Evolutionary conservation across 768 basidiomycete species (phyloP).

Genomic region (Cyathus striatus): DNA sequence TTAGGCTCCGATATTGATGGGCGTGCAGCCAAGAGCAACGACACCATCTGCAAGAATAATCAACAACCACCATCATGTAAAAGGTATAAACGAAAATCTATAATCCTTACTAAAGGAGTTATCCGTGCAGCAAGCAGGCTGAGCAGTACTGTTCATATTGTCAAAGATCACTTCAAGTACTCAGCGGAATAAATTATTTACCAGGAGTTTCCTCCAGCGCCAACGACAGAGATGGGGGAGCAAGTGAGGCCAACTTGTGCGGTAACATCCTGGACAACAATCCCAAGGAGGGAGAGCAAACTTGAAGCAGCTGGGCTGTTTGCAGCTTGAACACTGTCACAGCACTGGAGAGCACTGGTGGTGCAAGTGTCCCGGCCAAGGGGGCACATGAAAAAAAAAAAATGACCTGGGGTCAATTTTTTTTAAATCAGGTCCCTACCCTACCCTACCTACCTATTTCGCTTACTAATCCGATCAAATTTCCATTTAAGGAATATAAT

Average conservation of each 20-base stretch:
- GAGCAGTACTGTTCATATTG: constrained; percentile 7
- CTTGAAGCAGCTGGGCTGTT: neutral
- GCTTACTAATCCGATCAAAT: no score
- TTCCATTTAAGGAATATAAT: no score
- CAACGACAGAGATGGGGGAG: constrained; percentile 13
- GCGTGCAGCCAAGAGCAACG: neutral
- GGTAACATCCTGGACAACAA: constrained; percentile 5
- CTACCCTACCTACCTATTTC: no score
- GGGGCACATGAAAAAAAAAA: no score
- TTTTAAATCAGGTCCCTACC: no score
- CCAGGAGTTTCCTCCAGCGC: constrained; percentile 9
- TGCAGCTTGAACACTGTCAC: neutral
- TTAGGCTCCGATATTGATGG: neutral
- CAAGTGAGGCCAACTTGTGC: constrained; percentile 12
- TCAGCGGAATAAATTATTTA: neutral
- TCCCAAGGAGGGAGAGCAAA: neutral
- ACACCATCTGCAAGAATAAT: neutral
- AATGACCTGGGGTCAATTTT: no score
- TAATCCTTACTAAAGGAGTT: neutral
- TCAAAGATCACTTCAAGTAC: neutral
- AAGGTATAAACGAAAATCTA: no score
- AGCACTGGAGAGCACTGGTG: neutral
- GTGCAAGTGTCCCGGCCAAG: no score
- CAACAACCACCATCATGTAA: no score
- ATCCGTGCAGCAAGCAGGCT: constrained; percentile 1